Conservation (phyloP, 768 basidiomycete species). For the Suillus bovinus region DNA sequence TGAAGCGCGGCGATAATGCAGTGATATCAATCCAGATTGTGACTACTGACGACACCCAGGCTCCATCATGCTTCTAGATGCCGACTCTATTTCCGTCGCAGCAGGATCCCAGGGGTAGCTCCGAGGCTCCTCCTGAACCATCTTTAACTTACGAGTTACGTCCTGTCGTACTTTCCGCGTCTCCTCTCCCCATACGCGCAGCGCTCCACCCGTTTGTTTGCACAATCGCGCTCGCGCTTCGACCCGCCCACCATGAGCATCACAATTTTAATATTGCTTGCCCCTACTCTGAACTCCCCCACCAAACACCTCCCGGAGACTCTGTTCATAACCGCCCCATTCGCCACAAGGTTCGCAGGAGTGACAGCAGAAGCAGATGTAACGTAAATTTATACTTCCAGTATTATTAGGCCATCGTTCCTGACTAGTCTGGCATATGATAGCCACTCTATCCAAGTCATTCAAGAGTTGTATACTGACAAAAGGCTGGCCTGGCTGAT, state of each 20-base stretch:
- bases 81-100: not conserved
- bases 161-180: not conserved
- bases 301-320: not conserved
- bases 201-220: not conserved
- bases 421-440: not conserved
- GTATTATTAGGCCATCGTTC: not conserved
- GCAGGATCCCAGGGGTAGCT: not conserved
- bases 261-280: not conserved
- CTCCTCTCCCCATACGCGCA: not conserved
- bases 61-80: not conserved
- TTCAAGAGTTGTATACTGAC: not conserved
- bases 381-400: not conserved
- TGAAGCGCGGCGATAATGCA: not conserved
- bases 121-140: not conserved
- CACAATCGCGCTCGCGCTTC: not conserved
- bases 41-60: not conserved
- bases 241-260: not conserved
- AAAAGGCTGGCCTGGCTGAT: not conserved
- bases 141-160: not conserved
- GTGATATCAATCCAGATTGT: not conserved
- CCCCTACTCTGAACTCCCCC: not conserved
- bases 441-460: not conserved
- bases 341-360: not conserved
- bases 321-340: not conserved
- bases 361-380: not conserved